Evolutionary conservation across 2,329 filamentous ascomycete species (phyloP).

Genomic region (Fonsecaea pedrosoi): DNA sequence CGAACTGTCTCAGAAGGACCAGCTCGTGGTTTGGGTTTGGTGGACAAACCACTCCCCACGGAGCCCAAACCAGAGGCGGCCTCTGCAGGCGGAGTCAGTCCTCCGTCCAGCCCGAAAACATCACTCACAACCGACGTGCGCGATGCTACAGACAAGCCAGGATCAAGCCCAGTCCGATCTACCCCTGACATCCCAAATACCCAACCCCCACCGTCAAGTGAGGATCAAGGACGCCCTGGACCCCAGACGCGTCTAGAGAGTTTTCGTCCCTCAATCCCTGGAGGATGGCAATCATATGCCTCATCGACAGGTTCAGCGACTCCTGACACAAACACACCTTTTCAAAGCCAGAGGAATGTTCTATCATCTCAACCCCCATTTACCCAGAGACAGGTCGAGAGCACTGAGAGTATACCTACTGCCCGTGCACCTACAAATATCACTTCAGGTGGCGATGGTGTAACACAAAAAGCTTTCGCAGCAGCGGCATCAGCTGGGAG

Average conservation of each 20-base stretch:
- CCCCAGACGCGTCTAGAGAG: conserved; percentile 46
- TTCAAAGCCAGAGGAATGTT: conserved; percentile 10
- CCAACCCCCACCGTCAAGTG: conserved; percentile 7
- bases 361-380: conserved; percentile 15
- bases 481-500: conserved; percentile 56
- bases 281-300: conserved; percentile 60
- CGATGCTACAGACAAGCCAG: conserved; percentile 59
- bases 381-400: conserved; percentile 23
- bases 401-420: conserved; percentile 38
- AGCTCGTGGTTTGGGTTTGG: not conserved
- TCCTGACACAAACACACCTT: conserved; percentile 20
- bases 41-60: conserved; percentile 41
- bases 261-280: conserved; percentile 60
- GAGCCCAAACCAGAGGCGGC: conserved; percentile 42
- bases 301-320: conserved; percentile 36
- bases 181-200: conserved; percentile 31
- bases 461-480: conserved; percentile 45
- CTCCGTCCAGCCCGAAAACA: conserved; percentile 49
- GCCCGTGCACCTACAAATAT: conserved; percentile 30
- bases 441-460: conserved; percentile 17
- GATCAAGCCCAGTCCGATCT: conserved; percentile 44
- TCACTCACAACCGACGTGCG: conserved; percentile 59
- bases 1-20: conserved; percentile 8
- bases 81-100: conserved; percentile 20
- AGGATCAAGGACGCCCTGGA: conserved; percentile 22